A percentile compares a stretch with the other conserved stretches of the same genome.
Evolutionary conservation across 306 rosid species (phyloP).

Genomic region (Ammopiptanthus mongolicus): DNA sequence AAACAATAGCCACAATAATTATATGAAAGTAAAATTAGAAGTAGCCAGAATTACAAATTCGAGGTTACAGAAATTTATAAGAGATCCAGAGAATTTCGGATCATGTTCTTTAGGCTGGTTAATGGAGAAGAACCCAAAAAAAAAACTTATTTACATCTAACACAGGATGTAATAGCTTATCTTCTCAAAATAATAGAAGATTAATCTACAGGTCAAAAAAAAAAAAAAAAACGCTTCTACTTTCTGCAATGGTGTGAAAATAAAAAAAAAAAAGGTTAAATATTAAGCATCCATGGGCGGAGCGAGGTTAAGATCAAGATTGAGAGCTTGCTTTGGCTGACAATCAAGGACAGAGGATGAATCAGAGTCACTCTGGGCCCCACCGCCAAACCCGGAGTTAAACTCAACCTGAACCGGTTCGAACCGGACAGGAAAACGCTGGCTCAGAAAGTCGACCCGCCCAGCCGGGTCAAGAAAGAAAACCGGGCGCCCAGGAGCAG

Average conservation of each 20-base stretch:
- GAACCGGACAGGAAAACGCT: conserved; percentile 32
- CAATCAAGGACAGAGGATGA: conserved; percentile 46
- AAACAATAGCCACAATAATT: background rate
- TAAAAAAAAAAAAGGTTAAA: background rate
- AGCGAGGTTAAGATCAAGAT: conserved; percentile 67
- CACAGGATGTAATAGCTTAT: conserved; percentile 14
- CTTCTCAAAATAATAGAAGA: conserved; percentile 24
- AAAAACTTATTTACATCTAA: conserved; percentile 17
- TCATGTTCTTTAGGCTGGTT: background rate
- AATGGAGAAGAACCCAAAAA: background rate
- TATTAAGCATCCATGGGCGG: conserved; percentile 47
- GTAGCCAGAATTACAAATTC: background rate
- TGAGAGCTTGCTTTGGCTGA: conserved; percentile 39
- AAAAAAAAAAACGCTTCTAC: background rate
- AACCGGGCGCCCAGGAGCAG: conserved; percentile 30
- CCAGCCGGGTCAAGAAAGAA: conserved; percentile 19
- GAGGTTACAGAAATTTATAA: conserved; percentile 18
- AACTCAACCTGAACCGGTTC: conserved; percentile 29
- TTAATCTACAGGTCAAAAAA: background rate
- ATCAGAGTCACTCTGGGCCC: conserved; percentile 44
- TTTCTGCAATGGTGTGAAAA: background rate
- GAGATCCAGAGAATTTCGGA: conserved; percentile 12
- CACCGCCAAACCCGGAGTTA: conserved; percentile 12
- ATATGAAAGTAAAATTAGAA: background rate
- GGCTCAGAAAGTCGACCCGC: conserved; percentile 24